Conservation (phyloP, 2,329 filamentous ascomycete genomes). For the Magnaporthales sp. region DNA sequence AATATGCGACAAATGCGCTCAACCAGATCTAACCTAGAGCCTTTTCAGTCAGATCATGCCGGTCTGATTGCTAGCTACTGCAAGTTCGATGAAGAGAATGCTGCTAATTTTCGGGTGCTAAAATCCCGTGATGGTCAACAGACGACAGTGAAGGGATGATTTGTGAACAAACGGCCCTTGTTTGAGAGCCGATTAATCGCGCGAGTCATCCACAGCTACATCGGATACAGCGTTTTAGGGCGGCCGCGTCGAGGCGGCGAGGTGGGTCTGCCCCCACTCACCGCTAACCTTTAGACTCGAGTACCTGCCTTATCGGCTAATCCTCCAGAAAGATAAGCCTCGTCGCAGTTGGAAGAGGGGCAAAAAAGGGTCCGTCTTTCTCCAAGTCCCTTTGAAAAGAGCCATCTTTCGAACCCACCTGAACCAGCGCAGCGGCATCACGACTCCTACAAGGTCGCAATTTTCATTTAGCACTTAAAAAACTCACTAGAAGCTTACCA, state of each 20-base stretch:
- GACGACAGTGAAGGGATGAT: neutral
- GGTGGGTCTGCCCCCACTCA: neutral
- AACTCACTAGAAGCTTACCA: neutral
- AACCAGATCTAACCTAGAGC: conserved; percentile 18
- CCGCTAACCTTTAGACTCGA: neutral
- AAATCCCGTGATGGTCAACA: neutral
- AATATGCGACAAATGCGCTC: conserved; percentile 14
- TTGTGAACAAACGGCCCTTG: neutral
- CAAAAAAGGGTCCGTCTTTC: neutral
- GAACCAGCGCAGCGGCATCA: neutral
- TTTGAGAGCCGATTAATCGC: neutral
- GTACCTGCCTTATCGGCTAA: neutral
- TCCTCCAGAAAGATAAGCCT: neutral
- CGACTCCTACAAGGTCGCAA: neutral
- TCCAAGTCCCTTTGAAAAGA: neutral
- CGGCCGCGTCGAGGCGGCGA: neutral
- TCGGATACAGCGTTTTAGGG: neutral
- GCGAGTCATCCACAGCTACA: neutral
- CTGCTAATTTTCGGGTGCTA: neutral
- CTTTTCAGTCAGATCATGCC: conserved; percentile 3
- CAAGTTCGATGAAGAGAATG: neutral
- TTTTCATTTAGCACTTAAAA: neutral
- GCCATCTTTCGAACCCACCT: neutral
- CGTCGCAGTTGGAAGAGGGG: neutral
- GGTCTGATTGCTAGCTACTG: neutral